A percentile compares a stretch with the other conserved stretches of the same genome.
These are phyloP conservation scores for Podaxis sp. DNA, from an alignment of 768 basidiomycete genomes.

Conservation along the genomic window DNA sequence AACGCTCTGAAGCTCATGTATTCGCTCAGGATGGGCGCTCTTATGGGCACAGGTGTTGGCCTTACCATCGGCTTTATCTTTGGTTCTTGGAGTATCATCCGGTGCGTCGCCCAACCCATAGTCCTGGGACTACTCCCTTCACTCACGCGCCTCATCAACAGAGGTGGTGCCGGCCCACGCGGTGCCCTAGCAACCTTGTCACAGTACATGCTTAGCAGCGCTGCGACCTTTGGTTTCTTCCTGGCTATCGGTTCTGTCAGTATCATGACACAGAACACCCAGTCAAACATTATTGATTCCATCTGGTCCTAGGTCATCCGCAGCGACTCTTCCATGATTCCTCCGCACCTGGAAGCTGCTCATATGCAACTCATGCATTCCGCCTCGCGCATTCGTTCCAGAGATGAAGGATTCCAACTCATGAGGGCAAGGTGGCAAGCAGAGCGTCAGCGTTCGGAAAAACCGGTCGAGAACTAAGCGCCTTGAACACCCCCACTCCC, in stretches of 20 bases:
- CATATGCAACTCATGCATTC: slow-evolving; percentile 58
- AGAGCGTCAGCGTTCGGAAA: slow-evolving; percentile 43
- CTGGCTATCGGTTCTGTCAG: slow-evolving; percentile 89
- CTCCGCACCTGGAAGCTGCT: slow-evolving; percentile 62
- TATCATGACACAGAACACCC: not conserved
- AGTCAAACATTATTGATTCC: slow-evolving; percentile 12
- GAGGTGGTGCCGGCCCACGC: slow-evolving; percentile 88
- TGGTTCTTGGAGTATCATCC: slow-evolving; percentile 87
- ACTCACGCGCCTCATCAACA: slow-evolving; percentile 29
- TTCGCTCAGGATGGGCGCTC: slow-evolving; percentile 77
- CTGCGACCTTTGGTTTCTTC: slow-evolving; percentile 97
- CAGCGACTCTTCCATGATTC: slow-evolving; percentile 62
- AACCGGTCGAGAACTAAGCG: slow-evolving; percentile 15
- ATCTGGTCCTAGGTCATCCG: slow-evolving; percentile 72
- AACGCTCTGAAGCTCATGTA: not conserved
- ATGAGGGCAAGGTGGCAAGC: slow-evolving; percentile 78
- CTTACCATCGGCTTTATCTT: slow-evolving; percentile 98
- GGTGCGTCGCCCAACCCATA: slow-evolving; percentile 47
- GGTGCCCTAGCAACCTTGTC: slow-evolving; percentile 90
- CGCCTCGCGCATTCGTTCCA: slow-evolving; percentile 52
- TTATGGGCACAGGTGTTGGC: slow-evolving; percentile 93
- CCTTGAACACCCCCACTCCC: not conserved
- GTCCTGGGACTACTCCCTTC: not conserved
- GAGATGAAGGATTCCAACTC: slow-evolving; percentile 64
- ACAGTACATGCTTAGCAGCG: slow-evolving; percentile 98